A percentile compares a stretch with the other conserved stretches of the same genome.
These are phyloP conservation scores for Musa balbisiana DNA, from an alignment of 202 grass and related monocot species.

Conservation along the genomic window DNA sequence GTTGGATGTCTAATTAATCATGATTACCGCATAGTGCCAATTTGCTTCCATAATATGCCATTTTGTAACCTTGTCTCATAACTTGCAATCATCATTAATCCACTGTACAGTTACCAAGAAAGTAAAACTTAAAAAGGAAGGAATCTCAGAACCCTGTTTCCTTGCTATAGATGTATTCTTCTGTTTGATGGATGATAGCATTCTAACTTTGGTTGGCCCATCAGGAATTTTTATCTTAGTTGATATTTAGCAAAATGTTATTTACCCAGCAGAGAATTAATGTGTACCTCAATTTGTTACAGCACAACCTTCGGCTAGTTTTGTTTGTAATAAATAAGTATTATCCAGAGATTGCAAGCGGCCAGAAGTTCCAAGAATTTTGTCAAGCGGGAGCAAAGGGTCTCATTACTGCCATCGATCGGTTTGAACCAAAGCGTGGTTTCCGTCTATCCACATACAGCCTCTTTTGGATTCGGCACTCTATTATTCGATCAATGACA, in stretches of 20 bases:
- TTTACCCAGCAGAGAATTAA: not conserved
- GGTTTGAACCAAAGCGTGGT: slow-evolving; percentile 72
- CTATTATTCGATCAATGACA: slow-evolving; percentile 61
- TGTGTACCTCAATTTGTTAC: slow-evolving; percentile 6
- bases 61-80: not conserved
- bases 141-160: not conserved
- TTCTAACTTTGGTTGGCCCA: not conserved
- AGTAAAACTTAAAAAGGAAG: not conserved
- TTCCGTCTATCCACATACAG: slow-evolving; percentile 79
- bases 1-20: no score
- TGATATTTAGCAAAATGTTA: not conserved
- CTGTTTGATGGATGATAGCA: not conserved
- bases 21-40: no score
- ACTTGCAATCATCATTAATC: not conserved
- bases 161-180: not conserved
- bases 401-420: slow-evolving; percentile 66
- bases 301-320: slow-evolving; percentile 88
- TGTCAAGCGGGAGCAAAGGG: slow-evolving; percentile 85
- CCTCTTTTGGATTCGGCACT: slow-evolving; percentile 84
- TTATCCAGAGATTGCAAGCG: slow-evolving; percentile 48
- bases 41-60: no score
- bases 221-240: not conserved
- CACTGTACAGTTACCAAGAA: not conserved
- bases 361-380: slow-evolving; percentile 58
- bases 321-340: slow-evolving; percentile 78